Conservation (phyloP, 1,139 yeast species). For the Lodderomyces pseudojiufengensis region DNA sequence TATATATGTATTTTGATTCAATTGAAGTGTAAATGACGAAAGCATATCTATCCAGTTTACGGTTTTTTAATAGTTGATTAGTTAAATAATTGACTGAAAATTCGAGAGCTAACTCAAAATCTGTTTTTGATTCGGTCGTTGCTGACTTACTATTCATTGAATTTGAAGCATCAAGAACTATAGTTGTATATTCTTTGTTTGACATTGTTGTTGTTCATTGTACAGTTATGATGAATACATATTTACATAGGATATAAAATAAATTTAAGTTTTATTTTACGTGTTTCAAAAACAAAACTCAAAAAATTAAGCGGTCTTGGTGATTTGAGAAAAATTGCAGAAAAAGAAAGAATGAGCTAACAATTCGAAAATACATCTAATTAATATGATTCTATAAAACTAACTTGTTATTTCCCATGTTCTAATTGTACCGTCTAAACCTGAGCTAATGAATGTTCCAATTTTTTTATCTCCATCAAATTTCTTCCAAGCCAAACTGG, state of each 20-base stretch:
- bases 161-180: conserved; percentile 25
- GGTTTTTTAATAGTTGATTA: conserved; percentile 12
- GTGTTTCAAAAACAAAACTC: too few relatives aligned
- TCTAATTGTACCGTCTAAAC: conserved; percentile 80
- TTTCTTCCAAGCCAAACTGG: conserved; percentile 64
- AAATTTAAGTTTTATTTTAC: too few relatives aligned
- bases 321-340: too few relatives aligned
- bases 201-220: conserved; percentile 3
- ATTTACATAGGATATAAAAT: too few relatives aligned
- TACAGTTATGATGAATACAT: not conserved
- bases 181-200: conserved; percentile 45
- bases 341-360: too few relatives aligned
- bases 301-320: too few relatives aligned
- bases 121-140: not conserved
- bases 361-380: too few relatives aligned
- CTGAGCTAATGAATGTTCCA: conserved; percentile 58
- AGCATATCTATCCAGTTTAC: conserved; percentile 13
- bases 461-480: conserved; percentile 28
- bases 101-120: conserved; percentile 7
- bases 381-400: not conserved
- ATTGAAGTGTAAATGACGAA: conserved; percentile 10
- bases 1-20: conserved; percentile 20
- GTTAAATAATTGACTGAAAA: conserved; percentile 8
- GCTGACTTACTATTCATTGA: conserved; percentile 7
- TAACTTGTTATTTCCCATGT: conserved; percentile 51